Conservation (phyloP, 805 yeast genomes). For the Candida chilensis region DNA sequence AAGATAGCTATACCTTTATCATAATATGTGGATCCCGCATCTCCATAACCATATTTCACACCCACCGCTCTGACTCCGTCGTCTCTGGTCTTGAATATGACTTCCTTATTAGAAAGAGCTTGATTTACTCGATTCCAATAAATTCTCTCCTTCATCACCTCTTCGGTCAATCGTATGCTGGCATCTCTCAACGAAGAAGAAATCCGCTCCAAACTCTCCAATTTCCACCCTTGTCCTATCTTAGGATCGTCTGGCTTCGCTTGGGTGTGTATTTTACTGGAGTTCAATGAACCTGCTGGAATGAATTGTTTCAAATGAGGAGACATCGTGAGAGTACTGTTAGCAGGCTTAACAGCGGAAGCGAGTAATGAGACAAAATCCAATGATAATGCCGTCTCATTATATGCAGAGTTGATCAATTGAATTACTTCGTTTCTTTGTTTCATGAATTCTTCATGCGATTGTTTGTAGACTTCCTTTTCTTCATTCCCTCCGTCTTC, state of each 20-base stretch:
- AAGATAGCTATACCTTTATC: slow-evolving; percentile 74
- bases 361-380: slow-evolving; percentile 82
- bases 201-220: slow-evolving; percentile 55
- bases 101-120: slow-evolving; percentile 41
- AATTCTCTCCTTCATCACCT: slow-evolving; percentile 48
- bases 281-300: slow-evolving; percentile 65
- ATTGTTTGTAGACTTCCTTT: slow-evolving; percentile 10
- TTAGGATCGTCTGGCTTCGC: slow-evolving; percentile 11
- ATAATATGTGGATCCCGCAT: slow-evolving; percentile 72
- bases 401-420: slow-evolving; percentile 58
- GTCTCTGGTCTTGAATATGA: slow-evolving; percentile 57
- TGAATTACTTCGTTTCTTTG: slow-evolving; percentile 45
- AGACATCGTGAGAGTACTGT: slow-evolving; percentile 83
- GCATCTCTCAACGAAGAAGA: slow-evolving; percentile 41
- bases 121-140: slow-evolving; percentile 57
- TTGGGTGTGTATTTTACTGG: slow-evolving; percentile 24
- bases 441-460: slow-evolving; percentile 32
- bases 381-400: slow-evolving; percentile 80
- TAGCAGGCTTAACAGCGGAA: slow-evolving; percentile 75
- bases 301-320: slow-evolving; percentile 69
- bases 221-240: slow-evolving; percentile 78
- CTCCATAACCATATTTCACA: slow-evolving; percentile 85
- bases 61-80: slow-evolving; percentile 55
- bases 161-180: slow-evolving; percentile 39
- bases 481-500: slow-evolving; percentile 7